Evolutionary conservation across 805 yeast genomes (phyloP), one percentile per base, ranked within the genome.

Genomic region (Myxozyma udenii): DNA sequence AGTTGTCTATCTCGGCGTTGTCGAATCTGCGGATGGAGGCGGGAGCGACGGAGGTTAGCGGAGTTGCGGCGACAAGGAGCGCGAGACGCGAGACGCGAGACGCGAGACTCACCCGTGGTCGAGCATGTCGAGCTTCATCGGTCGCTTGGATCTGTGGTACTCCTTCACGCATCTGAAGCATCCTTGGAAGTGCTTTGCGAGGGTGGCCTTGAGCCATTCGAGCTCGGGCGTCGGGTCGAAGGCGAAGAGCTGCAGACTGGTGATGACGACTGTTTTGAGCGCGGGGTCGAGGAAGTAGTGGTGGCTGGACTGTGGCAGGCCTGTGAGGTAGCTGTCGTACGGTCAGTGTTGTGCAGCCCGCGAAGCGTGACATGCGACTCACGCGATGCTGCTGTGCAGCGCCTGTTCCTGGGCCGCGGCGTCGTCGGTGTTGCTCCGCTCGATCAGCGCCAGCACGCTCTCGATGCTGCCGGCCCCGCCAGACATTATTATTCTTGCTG

Each of bases 151-250:
- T 40, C 44, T 44, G 40, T 60, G 62, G 30, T 58, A 60, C 14
- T 50, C 57, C 45, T 57, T 60, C n/a, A 48, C 60, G 25, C 63
- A 60, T 22, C 39, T 41, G 30, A 52, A 60, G 25, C 63, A 60
- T 12, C 41, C 47, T 30, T 35, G 41, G 23, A 60, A 36, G 36
- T 60, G 63, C 30, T 45, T 44, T 36, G 41, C 48, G 18, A 60
- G 41, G 3, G 62, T 53, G 2, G 28, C 7, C 25, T 53, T 45
- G 5, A 60, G 39, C 63, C 61, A 60, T 14, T 42, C 47, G 3
- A 58, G 52, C 18, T 55, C 61, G 9, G 53, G 51, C 14, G 60
- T 44, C 12, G 26, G 21, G 18, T 57, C 61, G 24, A 58, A 53
- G 14, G 61, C 61, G 42, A 58, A 58, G 14, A 58, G 30, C 36